Conservation (phyloP, 805 yeast genomes). For the Vanderwaltozyma polyspora region DNA sequence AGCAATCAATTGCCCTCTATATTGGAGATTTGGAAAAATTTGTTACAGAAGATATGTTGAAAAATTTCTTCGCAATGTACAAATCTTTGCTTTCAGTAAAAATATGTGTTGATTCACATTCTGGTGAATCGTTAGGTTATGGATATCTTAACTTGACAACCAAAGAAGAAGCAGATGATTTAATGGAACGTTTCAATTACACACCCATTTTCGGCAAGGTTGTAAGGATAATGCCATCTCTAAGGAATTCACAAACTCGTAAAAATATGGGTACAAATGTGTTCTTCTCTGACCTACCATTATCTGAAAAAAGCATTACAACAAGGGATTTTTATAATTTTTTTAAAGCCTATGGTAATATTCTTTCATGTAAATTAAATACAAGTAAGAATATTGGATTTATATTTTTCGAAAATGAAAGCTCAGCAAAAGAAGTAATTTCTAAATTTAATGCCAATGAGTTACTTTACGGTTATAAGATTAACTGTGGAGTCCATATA, state of each 20-base stretch:
- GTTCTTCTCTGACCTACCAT: constrained; percentile 36
- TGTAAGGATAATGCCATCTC: constrained; percentile 45
- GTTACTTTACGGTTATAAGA: constrained; percentile 19
- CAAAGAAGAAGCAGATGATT: constrained; percentile 40
- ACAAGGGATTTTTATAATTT: constrained; percentile 38
- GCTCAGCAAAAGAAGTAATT: constrained; percentile 29
- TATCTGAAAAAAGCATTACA: constrained; percentile 20
- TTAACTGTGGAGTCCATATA: constrained; percentile 31
- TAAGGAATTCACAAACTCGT: constrained; percentile 33
- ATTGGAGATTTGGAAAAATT: constrained; percentile 50
- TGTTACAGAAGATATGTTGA: constrained; percentile 40
- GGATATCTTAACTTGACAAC: constrained; percentile 57
- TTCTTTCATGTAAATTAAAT: constrained; percentile 33
- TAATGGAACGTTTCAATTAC: constrained; percentile 49
- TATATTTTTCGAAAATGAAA: constrained; percentile 27
- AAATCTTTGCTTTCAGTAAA: constrained; percentile 46
- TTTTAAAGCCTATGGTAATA: constrained; percentile 37
- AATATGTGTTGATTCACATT: constrained; percentile 43
- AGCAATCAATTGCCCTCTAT: constrained; percentile 31
- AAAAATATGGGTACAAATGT: constrained; percentile 41
- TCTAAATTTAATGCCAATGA: constrained; percentile 19
- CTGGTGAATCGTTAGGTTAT: constrained; percentile 52
- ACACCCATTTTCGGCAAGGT: constrained; percentile 32
- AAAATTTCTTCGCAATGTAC: constrained; percentile 31
- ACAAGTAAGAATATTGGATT: constrained; percentile 31